Evolutionary conservation across 805 yeast genomes (phyloP).

Genomic region (Wickerhamomyces silvicola): DNA sequence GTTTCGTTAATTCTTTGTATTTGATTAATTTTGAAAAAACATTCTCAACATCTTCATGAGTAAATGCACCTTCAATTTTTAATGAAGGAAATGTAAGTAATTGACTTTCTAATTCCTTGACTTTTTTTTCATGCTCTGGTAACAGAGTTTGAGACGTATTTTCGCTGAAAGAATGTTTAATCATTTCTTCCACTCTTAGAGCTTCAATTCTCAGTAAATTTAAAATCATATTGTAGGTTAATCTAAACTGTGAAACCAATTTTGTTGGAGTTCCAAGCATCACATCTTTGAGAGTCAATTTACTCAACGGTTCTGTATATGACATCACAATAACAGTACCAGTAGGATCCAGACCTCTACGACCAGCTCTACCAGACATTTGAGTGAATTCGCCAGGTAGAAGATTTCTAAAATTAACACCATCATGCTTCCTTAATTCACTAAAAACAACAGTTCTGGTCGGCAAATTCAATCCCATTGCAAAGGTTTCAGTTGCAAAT

Average conservation of each 20-base stretch:
- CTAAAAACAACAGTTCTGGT: conserved; percentile 94
- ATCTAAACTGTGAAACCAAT: conserved; percentile 82
- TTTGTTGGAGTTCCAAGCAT: conserved; percentile 88
- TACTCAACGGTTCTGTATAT: conserved; percentile 56
- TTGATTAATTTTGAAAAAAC: conserved; percentile 39
- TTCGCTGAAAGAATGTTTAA: conserved; percentile 91
- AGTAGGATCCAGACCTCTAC: conserved; percentile 88
- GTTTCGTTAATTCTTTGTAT: conserved; percentile 37
- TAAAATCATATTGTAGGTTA: conserved; percentile 93
- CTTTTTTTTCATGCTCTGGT: conserved; percentile 76
- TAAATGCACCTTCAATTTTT: conserved; percentile 30
- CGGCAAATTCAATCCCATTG: conserved; percentile 96
- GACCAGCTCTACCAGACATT: conserved; percentile 98
- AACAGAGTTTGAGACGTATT: conserved; percentile 77
- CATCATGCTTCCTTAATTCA: conserved; percentile 85
- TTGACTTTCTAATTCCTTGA: conserved; percentile 45
- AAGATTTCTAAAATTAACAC: conserved; percentile 70
- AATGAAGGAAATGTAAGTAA: conserved; percentile 32
- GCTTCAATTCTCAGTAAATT: conserved; percentile 91
- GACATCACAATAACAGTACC: conserved; percentile 96
- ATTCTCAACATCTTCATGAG: conserved; percentile 36
- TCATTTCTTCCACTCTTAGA: conserved; percentile 95
- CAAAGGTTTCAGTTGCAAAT: conserved; percentile 97
- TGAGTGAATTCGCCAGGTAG: conserved; percentile 97
- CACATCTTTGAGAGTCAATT: conserved; percentile 64